Base-by-base conservation (phyloP, 2,329 filamentous ascomycete genomes). In the Aspergillus piperis region DNA sequence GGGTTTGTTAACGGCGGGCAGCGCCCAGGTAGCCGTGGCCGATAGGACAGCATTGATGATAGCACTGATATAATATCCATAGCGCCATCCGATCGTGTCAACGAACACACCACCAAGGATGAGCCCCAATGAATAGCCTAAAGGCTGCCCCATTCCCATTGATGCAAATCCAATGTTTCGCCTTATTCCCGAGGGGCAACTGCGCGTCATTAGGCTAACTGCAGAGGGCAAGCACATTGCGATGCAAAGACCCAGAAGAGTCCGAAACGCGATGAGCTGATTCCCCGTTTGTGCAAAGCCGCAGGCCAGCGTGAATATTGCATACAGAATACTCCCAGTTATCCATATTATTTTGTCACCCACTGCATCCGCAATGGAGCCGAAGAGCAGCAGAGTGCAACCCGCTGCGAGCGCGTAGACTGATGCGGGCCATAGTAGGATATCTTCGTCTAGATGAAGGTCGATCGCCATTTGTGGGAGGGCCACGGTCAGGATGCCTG, bases 91-190 rank as follows among this genome's bases (percentile, higher is more conserved):
- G 13, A 53, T n/a, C 3, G 49, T 53, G 48, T 53, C 53, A 11
- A 32, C 39, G 39, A 55, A 77, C 3, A 86, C 70, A 4, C 70
- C 71, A 6, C 71, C 70, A 1, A 72, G 49, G 0, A 81, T 76
- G 3, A 86, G 73, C 0, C 84, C 83, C 0, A 84, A 61, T 0
- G 76, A 78, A 58, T 83, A 85, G 0, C 83, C 84, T 8, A 85
- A 64, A 0, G 82, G 81, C 59, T 83, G 81, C 2, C 79, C 79
- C 10, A 78, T 75, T 2, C 84, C 83, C 65, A 84, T 73, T 10
- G 75, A 77, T 0, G 82, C 78, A 63, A 85, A 84, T 0, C 78
- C 82, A 8, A 84, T 71, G 62, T 86, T 85, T 3, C 83, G 74
- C 23, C 74, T 68, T 62, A 76, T 77, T 1, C 82, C 83, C n/a